These are phyloP conservation scores for Ilyonectria mors-panacis DNA, from an alignment of 2,329 filamentous ascomycete genomes.

Conservation along the genomic window DNA sequence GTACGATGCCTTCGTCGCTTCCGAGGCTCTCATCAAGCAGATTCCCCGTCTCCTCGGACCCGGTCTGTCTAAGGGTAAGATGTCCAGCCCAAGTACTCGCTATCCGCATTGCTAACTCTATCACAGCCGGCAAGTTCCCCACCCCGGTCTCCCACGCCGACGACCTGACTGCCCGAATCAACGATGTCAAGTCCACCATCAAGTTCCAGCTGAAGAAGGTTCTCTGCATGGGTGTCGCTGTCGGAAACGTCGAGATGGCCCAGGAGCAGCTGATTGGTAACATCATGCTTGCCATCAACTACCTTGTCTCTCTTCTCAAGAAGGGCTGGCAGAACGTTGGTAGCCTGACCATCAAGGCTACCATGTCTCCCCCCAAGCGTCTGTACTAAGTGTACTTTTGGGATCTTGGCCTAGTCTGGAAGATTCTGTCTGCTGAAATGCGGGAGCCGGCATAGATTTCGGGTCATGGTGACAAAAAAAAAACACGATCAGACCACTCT, in stretches of 20 bases:
- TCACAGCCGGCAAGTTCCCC: slow-evolving; percentile 96
- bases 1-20: slow-evolving; percentile 99
- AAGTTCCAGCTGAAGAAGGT: slow-evolving; percentile 99
- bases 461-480: slow-evolving; percentile 31
- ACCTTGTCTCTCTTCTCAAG: slow-evolving; percentile 99
- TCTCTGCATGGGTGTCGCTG: slow-evolving; percentile 99
- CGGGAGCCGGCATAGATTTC: slow-evolving; percentile 38
- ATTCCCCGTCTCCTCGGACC: slow-evolving; percentile 99
- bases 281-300: slow-evolving; percentile 99
- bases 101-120: slow-evolving; percentile 21
- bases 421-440: slow-evolving; percentile 38
- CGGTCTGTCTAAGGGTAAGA: slow-evolving; percentile 94
- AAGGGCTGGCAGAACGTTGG: slow-evolving; percentile 99
- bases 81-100: neutral
- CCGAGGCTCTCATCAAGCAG: slow-evolving; percentile 98
- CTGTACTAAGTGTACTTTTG: slow-evolving; percentile 80
- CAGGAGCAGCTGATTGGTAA: slow-evolving; percentile 97
- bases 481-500: slow-evolving; percentile 34
- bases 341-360: slow-evolving; percentile 99
- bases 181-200: slow-evolving; percentile 99
- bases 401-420: slow-evolving; percentile 41
- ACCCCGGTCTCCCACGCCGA: slow-evolving; percentile 98
- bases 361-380: slow-evolving; percentile 98
- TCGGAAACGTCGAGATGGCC: slow-evolving; percentile 98
- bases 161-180: slow-evolving; percentile 95